phyloP scores from a whole-genome alignment of 2,329 filamentous ascomycete species.

The Aspergillus udagawae region DNA sequence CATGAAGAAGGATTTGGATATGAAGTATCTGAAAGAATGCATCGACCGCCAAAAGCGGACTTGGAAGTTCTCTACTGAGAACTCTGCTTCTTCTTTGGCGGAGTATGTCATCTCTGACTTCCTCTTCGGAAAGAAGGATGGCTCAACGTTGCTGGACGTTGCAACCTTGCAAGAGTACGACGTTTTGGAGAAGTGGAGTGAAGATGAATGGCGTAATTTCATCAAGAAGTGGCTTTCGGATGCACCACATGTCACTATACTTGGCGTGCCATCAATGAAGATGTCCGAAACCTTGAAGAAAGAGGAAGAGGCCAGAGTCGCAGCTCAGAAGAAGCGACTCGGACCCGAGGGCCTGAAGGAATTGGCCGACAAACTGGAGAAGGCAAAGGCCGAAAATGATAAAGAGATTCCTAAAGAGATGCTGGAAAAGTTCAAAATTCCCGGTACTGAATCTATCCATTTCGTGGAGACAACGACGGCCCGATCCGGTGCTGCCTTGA shows the following conservation, averaged over 20 bases:
- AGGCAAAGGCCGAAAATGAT: slow-evolving; percentile 85
- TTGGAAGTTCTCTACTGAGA: slow-evolving; percentile 78
- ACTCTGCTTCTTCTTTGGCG: slow-evolving; percentile 74
- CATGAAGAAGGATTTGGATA: slow-evolving; percentile 71
- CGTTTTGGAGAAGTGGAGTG: slow-evolving; percentile 70
- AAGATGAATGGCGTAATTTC: slow-evolving; percentile 78
- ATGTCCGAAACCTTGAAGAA: slow-evolving; percentile 76
- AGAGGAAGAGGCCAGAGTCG: slow-evolving; percentile 74
- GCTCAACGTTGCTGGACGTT: slow-evolving; percentile 65
- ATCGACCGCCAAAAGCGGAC: slow-evolving; percentile 76
- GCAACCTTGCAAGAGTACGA: slow-evolving; percentile 55
- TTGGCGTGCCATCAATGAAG: slow-evolving; percentile 79
- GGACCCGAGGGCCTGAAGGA: slow-evolving; percentile 77
- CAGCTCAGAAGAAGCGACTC: slow-evolving; percentile 71
- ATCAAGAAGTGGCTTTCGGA: slow-evolving; percentile 80
- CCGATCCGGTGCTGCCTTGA: slow-evolving; percentile 71
- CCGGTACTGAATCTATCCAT: slow-evolving; percentile 83
- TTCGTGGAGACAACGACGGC: slow-evolving; percentile 88
- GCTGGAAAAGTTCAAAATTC: slow-evolving; percentile 78
- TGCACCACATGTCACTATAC: slow-evolving; percentile 78
- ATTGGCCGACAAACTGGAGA: slow-evolving; percentile 70
- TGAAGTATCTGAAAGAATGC: slow-evolving; percentile 86
- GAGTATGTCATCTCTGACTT: slow-evolving; percentile 87
- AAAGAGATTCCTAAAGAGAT: slow-evolving; percentile 76
- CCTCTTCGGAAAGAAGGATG: slow-evolving; percentile 81